Base-by-base conservation (phyloP, 129 eudicot species). In the Artemisia argyi region DNA sequence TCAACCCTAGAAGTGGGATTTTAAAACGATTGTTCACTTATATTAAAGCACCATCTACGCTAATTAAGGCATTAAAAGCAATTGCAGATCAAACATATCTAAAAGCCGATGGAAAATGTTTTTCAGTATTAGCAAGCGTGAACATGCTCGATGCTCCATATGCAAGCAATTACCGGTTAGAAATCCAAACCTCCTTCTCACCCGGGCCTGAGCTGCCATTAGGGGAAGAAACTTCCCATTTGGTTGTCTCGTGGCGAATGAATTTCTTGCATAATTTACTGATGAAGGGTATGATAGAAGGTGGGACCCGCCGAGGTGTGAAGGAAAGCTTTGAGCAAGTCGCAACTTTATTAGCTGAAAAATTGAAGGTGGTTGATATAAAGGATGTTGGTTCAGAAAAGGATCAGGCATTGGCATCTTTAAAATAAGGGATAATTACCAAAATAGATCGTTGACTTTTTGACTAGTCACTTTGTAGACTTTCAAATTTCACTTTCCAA, bases 91-190 rank as follows among this genome's bases (percentile, higher is more conserved):
- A 94, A 52, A 82, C 85, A 16, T 94, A 90, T 79, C 7, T 90
- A 68, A 85, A 82, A 80, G 97, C 91, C 7, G 96, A 90, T 79
- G 97, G 93, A 10, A 94, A 88, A 72, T 3, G 18, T 10, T 90
- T 80, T 81, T 84, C 85, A 16, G 86, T 94, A 26, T 83, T 88
- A 44, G 65, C 85, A 19, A 88, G 78, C 65, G 96, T 94, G 61
- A 86, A 90, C 82, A 94, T 97, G 39, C 98, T 97, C 10, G 98
- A 94, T 63, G 98, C 96, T 78, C 97, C 97, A 8, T 94, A 94
- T 50, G 97, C 97, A 52, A 79, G 91, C 73, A 80, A 79, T 42
- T 94, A 87, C 59, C 77, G 82, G 76, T 80, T 78, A 2, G 98
- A 94, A 76, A 78, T 94, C 61, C 83, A 79, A 35, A 87, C 82